Percentiles rank a stretch among this genome's conserved stretches.
Conservation (phyloP, 805 yeast genomes). For the Wickerhamomyces kurtzmanii region DNA sequence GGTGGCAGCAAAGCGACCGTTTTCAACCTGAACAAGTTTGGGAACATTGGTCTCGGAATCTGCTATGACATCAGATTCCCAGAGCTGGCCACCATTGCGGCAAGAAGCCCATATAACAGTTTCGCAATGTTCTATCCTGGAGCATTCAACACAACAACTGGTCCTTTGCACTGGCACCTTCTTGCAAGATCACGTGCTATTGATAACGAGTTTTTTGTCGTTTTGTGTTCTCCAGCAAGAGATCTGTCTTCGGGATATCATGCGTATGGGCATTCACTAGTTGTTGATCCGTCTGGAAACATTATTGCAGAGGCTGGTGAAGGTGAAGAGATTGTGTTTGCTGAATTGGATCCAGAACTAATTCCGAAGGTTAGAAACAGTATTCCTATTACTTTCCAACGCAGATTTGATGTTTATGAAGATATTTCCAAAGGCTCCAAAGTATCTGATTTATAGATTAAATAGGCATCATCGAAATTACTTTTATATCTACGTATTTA, state of each 20-base stretch:
- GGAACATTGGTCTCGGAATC: slow-evolving; percentile 76
- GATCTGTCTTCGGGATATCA: slow-evolving; percentile 52
- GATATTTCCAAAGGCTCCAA: too few relatives aligned
- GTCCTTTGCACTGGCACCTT: slow-evolving; percentile 77
- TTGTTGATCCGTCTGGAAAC: slow-evolving; percentile 54
- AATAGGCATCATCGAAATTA: too few relatives aligned
- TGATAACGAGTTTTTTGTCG: slow-evolving; percentile 63
- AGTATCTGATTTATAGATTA: too few relatives aligned
- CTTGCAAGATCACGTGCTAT: slow-evolving; percentile 67
- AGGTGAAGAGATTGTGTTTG: slow-evolving; percentile 65
- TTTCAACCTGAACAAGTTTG: slow-evolving; percentile 49
- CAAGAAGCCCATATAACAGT: slow-evolving; percentile 42
- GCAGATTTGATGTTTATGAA: too few relatives aligned
- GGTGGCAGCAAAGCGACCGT: slow-evolving; percentile 79
- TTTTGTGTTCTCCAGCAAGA: slow-evolving; percentile 85
- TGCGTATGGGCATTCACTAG: slow-evolving; percentile 59
- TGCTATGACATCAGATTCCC: slow-evolving; percentile 80
- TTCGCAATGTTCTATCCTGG: slow-evolving; percentile 77
- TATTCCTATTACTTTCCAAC: slow-evolving; percentile 61
- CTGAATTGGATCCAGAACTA: slow-evolving; percentile 56
- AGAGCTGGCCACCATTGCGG: slow-evolving; percentile 59
- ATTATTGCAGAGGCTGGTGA: slow-evolving; percentile 67
- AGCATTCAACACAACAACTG: slow-evolving; percentile 78
- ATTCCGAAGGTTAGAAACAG: slow-evolving; percentile 49
- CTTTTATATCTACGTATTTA: too few relatives aligned